These are phyloP conservation scores for Polyporus arcularius DNA, from an alignment of 768 basidiomycete genomes.

Conservation along the genomic window DNA sequence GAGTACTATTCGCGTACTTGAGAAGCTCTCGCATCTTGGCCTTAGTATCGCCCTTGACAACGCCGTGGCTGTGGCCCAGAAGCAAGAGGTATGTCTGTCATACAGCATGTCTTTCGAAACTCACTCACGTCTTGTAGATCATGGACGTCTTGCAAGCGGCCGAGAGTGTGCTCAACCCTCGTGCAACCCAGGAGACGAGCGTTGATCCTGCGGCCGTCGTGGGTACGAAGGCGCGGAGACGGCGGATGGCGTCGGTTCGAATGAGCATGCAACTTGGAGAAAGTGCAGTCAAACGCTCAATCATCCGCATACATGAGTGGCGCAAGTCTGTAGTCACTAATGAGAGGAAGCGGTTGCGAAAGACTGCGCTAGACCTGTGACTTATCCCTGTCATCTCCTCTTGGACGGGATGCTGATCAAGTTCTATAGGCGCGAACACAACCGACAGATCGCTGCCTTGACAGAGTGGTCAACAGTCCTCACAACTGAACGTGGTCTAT, in stretches of 20 bases:
- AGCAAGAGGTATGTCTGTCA: slow-evolving; percentile 58
- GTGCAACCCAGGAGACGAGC: slow-evolving; percentile 41
- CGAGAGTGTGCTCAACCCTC: slow-evolving; percentile 52
- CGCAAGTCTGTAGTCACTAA: slow-evolving; percentile 64
- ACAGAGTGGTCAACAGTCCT: slow-evolving; percentile 63
- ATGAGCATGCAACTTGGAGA: slow-evolving; percentile 68
- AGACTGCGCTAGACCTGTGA: slow-evolving; percentile 73
- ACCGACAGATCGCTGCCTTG: slow-evolving; percentile 64
- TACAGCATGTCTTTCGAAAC: background rate
- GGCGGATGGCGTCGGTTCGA: slow-evolving; percentile 55
- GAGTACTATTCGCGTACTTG: slow-evolving; percentile 54
- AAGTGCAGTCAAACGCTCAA: slow-evolving; percentile 61
- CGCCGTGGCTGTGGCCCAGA: slow-evolving; percentile 62
- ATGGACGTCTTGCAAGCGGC: slow-evolving; percentile 58
- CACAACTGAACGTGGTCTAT: slow-evolving; percentile 79
- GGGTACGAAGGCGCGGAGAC: slow-evolving; percentile 52
- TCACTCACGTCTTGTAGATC: slow-evolving; percentile 42
- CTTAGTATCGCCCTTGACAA: slow-evolving; percentile 67
- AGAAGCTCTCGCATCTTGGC: slow-evolving; percentile 73
- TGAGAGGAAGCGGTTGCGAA: slow-evolving; percentile 72
- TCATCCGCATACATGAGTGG: slow-evolving; percentile 70
- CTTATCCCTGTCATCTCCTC: slow-evolving; percentile 23
- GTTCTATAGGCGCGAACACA: slow-evolving; percentile 67
- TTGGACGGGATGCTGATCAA: background rate
- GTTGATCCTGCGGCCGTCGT: slow-evolving; percentile 57